These are phyloP conservation scores for Trametes elegans DNA, from an alignment of 768 basidiomycete species.

Conservation along the genomic window DNA sequence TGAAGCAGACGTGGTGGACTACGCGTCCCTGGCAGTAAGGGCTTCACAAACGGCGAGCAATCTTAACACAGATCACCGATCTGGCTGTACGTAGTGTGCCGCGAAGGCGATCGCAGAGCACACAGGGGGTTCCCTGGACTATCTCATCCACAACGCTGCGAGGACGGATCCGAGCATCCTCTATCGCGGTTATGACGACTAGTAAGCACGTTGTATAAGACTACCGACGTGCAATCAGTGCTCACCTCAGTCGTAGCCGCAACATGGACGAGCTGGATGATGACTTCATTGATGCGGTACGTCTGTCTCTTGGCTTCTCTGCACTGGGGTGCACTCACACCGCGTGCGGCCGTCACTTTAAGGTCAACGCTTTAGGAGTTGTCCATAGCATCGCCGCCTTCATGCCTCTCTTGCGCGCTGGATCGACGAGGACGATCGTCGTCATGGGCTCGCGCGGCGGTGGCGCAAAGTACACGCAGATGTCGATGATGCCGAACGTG, in stretches of 20 bases:
- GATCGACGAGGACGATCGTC: slow-evolving; percentile 32
- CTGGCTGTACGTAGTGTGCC: slow-evolving; percentile 4
- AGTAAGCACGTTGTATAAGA: background rate
- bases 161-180: slow-evolving; percentile 3
- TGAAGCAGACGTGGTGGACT: slow-evolving; percentile 36
- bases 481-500: background rate
- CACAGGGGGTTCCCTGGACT: slow-evolving; percentile 33
- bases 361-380: slow-evolving; percentile 36
- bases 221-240: background rate
- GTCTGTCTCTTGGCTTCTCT: background rate
- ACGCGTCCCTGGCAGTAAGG: slow-evolving; percentile 30
- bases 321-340: too few species aligned
- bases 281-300: slow-evolving; percentile 13
- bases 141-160: slow-evolving; percentile 37
- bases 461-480: background rate
- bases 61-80: background rate
- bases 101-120: slow-evolving; percentile 23
- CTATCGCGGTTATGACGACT: background rate
- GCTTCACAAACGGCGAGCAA: background rate
- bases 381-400: slow-evolving; percentile 35
- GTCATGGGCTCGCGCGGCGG: background rate
- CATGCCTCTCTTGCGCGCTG: slow-evolving; percentile 36
- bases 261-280: slow-evolving; percentile 14
- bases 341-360: too few species aligned
- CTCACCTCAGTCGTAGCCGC: background rate